Evolutionary conservation across 768 basidiomycete genomes (phyloP), one percentile per base, ranked within the genome.

Genomic region (Lepiota brunneoincarnata): DNA sequence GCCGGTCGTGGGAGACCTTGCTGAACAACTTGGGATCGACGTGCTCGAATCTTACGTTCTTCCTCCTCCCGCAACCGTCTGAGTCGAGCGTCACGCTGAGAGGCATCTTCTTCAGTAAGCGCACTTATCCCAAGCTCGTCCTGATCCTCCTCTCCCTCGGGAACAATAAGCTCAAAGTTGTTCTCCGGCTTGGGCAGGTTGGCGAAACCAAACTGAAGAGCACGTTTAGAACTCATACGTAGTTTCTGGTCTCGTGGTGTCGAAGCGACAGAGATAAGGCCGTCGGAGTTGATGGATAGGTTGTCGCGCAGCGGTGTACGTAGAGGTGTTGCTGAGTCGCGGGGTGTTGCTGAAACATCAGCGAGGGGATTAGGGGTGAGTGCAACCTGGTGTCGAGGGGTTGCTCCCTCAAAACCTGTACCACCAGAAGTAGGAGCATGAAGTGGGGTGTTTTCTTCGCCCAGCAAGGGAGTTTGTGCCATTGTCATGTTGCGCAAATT

Each of bases 281-380:
- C 82, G 46, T 80, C 86, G 21, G 85, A 78, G 67, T 99, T 99
- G 72, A 99, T 93, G 54, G 86, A 86, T 15, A 98, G 80, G 55
- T 77, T 91, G 67, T 99, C 97, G 36, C 95, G 87, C 73, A 94
- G 78, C 5, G 97, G 97, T n/a, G 97, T 98, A 37, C 93, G 87
- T 21, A 95, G 73, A 2, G 95, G 94, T 0, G 96, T 97, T 0
- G 83, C 81, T 18, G 83, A 75, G 15, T 78, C 71, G 9, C 78
- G 75, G 20, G 89, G 86, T 0, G 86, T 88, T 1, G 74, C 76
- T 28, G 82, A 80, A 10, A 73, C 69, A 49, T 79, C 77, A 14
- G 91, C 90, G 9, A 98, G 83, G 4, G 96, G 97, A 72, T 98
- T 99, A 3, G 97, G 97, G 0, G 97, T 99, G 58, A 95, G 93